Conservation (phyloP, 768 basidiomycete genomes). For the Lanmaoa pseudosensibilis region DNA sequence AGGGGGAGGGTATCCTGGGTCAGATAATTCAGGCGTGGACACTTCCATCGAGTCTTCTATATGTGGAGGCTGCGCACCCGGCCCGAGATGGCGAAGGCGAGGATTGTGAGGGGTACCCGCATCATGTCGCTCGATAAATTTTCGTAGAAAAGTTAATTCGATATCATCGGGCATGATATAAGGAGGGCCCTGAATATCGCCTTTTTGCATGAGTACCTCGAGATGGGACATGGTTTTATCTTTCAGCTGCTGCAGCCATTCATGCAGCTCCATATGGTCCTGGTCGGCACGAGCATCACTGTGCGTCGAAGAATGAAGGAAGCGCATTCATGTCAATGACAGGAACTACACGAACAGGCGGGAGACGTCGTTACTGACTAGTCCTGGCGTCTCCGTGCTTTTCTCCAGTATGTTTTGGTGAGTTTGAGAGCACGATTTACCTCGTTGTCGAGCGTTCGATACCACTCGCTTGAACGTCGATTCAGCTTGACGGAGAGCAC, state of each 20-base stretch:
- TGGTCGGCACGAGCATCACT: constrained; percentile 77
- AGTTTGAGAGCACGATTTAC: constrained; percentile 80
- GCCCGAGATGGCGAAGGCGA: constrained; percentile 59
- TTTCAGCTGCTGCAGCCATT: constrained; percentile 85
- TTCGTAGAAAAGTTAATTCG: constrained; percentile 75
- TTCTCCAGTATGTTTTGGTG: constrained; percentile 86
- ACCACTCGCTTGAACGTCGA: constrained; percentile 79
- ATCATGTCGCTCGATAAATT: constrained; percentile 79
- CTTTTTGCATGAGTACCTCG: constrained; percentile 84
- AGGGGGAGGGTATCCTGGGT: constrained; percentile 32
- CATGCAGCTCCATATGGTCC: constrained; percentile 86
- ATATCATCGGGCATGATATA: constrained; percentile 79
- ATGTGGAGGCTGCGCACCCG: constrained; percentile 31
- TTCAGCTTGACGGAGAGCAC: constrained; percentile 76
- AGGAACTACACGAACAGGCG: neutral
- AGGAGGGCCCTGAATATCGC: constrained; percentile 81
- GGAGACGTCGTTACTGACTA: constrained; percentile 34
- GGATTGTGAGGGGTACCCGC: constrained; percentile 79
- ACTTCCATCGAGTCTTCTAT: constrained; percentile 37
- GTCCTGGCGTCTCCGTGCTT: constrained; percentile 78
- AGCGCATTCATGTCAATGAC: constrained; percentile 8
- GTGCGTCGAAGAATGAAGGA: neutral
- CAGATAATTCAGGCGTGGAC: constrained; percentile 36
- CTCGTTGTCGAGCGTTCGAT: constrained; percentile 72
- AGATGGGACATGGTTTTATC: constrained; percentile 89